A percentile compares a stretch with the other conserved stretches of the same genome.
Conservation (phyloP, 2,329 filamentous ascomycete species). For the Aspergillus proliferans region DNA sequence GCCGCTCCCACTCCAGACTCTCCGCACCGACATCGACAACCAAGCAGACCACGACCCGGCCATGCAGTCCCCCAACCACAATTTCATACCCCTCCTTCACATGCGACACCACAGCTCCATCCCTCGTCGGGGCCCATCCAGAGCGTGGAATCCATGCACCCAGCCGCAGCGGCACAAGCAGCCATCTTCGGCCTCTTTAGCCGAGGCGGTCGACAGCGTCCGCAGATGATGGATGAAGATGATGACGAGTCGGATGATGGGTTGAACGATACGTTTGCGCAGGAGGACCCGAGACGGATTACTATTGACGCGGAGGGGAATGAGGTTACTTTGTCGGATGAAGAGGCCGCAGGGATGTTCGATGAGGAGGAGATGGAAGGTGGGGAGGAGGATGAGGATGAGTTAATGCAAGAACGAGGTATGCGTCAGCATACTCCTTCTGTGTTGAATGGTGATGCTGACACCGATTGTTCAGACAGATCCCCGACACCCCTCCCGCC, state of each 20-base stretch:
- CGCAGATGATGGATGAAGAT: conserved; percentile 9
- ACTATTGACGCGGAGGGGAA: conserved; percentile 12
- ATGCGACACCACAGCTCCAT: conserved; percentile 20
- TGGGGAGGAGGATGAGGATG: conserved; percentile 23
- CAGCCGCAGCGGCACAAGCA: conserved; percentile 15
- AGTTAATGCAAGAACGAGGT: conserved; percentile 33
- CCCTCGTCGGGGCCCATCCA: conserved; percentile 22
- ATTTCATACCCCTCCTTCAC: conserved; percentile 28
- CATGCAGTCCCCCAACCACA: conserved; percentile 14
- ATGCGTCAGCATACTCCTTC: neutral
- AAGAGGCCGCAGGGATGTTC: conserved; percentile 12
- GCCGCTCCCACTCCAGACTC: conserved; percentile 3
- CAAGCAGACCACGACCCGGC: conserved; percentile 5
- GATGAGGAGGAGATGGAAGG: conserved; percentile 17
- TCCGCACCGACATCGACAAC: conserved; percentile 8
- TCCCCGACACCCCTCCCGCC: conserved; percentile 32
- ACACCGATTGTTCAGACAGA: conserved; percentile 18
- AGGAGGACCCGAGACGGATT: conserved; percentile 8
- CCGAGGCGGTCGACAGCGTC: conserved; percentile 7
- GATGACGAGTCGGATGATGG: conserved; percentile 11
- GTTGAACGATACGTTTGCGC: conserved; percentile 4
- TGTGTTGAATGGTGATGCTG: neutral
- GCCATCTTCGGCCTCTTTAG: conserved; percentile 18
- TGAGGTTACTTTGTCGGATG: conserved; percentile 14
- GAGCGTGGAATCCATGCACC: conserved; percentile 15